phyloP scores from a whole-genome alignment of 164 flowering plant species.

The grape (Vitis vinifera) region ASM3070453v1 NC_081807.1:4145501-4146000 shows the following conservation, averaged over 20 bases:
- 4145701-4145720: constrained; percentile 3
- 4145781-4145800: constrained; percentile 23
- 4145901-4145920: constrained; percentile 28
- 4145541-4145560: background rate
- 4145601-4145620: constrained; percentile 6
- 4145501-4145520: background rate
- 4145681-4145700: background rate
- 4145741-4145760: constrained; percentile 13
- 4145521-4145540: background rate
- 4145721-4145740: constrained; percentile 21
- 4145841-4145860: constrained; percentile 21
- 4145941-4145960: constrained; percentile 33
- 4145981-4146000: background rate
- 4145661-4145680: constrained; percentile 27
- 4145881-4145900: constrained; percentile 21
- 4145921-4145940: constrained; percentile 30
- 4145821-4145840: constrained; percentile 17
- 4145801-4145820: constrained; percentile 31
- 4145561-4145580: background rate
- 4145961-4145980: constrained; percentile 55
- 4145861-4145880: constrained; percentile 4
- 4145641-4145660: constrained; percentile 1
- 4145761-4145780: constrained; percentile 4
- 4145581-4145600: constrained; percentile 2
- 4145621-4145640: constrained; percentile 8